Conservation (phyloP, 108 stramenopile genomes). For the Halocafeteria seosinensis region DNA sequence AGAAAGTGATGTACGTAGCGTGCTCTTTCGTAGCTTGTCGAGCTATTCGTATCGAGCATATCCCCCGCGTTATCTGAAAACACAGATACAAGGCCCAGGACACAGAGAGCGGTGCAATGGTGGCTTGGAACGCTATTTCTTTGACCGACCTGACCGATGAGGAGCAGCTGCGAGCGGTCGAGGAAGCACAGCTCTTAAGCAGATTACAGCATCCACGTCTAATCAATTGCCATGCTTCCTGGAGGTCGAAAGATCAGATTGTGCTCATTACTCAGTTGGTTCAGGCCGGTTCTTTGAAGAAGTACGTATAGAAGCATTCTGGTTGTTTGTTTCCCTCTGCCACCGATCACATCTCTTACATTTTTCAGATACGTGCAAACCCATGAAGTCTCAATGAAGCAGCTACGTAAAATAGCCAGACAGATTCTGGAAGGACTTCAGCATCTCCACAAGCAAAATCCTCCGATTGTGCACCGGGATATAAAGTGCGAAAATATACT, state of each 20-base stretch:
- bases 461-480: conserved; percentile 94
- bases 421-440: conserved; percentile 82
- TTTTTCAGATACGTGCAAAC: background rate
- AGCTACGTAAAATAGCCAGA: conserved; percentile 69
- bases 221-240: background rate
- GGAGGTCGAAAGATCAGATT: background rate
- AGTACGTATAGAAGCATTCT: too few relatives aligned
- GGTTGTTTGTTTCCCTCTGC: too few relatives aligned
- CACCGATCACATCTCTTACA: too few relatives aligned
- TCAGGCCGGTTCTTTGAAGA: too few relatives aligned
- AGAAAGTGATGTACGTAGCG: background rate
- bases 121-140: background rate
- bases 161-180: background rate
- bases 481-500: conserved; percentile 92
- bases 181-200: background rate
- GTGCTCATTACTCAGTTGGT: background rate
- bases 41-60: background rate
- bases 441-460: conserved; percentile 83
- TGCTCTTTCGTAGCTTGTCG: background rate
- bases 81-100: background rate
- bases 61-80: background rate
- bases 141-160: background rate
- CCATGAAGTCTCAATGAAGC: background rate
- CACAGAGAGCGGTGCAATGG: background rate
- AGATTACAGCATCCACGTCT: background rate